These are phyloP conservation scores for Vanderwaltozyma tropicalis DNA, from an alignment of 805 yeast species.

Conservation along the genomic window DNA sequence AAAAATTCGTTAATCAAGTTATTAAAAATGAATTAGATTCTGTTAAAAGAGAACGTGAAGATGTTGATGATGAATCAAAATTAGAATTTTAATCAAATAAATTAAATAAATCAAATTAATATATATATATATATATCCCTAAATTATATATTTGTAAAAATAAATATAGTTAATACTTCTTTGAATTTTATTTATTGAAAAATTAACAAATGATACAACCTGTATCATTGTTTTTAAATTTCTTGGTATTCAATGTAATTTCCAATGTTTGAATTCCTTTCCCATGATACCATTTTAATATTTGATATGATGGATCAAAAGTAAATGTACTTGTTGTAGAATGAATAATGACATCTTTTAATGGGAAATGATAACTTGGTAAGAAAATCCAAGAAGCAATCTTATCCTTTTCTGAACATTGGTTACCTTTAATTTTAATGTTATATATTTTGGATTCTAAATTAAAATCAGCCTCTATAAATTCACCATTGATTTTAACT, in stretches of 20 bases:
- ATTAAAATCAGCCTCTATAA: slow-evolving; percentile 49
- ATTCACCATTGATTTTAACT: slow-evolving; percentile 49
- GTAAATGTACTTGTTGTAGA: slow-evolving; percentile 45
- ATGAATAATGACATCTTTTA: slow-evolving; percentile 37
- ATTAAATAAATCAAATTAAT: background rate
- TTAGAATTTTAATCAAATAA: background rate
- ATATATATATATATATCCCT: background rate
- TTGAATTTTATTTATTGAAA: background rate
- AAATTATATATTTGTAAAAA: background rate
- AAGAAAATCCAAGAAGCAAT: slow-evolving; percentile 37
- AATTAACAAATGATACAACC: background rate
- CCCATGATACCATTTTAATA: slow-evolving; percentile 64
- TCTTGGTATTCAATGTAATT: background rate
- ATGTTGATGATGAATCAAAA: slow-evolving; percentile 5
- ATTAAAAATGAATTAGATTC: slow-evolving; percentile 40
- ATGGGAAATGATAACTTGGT: slow-evolving; percentile 63
- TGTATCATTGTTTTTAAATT: background rate
- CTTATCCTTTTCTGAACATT: slow-evolving; percentile 7
- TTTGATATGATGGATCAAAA: slow-evolving; percentile 41
- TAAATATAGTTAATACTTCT: background rate
- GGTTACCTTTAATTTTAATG: slow-evolving; percentile 35
- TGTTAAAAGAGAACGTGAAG: slow-evolving; percentile 35
- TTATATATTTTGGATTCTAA: slow-evolving; percentile 37
- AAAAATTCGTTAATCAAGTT: slow-evolving; percentile 47
- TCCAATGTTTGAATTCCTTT: slow-evolving; percentile 28